These are phyloP conservation scores for Phialemonium atrogriseum DNA, from an alignment of 2,329 filamentous ascomycete genomes.

Conservation along the genomic window DNA sequence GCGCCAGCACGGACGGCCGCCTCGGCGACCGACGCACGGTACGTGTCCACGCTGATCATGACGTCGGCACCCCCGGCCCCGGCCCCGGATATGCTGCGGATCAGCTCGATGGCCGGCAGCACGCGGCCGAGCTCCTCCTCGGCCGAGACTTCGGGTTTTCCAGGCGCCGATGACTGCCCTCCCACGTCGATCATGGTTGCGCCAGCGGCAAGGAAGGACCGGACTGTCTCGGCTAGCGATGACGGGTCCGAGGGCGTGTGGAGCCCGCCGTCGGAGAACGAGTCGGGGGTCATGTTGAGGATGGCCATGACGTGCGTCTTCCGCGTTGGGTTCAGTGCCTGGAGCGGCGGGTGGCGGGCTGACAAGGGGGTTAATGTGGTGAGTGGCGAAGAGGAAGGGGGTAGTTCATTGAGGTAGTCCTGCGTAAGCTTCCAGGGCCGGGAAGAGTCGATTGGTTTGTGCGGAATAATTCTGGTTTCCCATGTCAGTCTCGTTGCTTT, in stretches of 20 bases:
- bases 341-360: conserved; percentile 41
- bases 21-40: conserved; percentile 74
- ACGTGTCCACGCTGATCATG: conserved; percentile 88
- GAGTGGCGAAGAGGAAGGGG: conserved; percentile 37
- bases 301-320: conserved; percentile 85
- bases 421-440: conserved; percentile 53
- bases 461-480: conserved; percentile 42
- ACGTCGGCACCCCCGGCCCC: conserved; percentile 54
- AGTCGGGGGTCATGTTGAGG: conserved; percentile 90
- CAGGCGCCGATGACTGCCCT: conserved; percentile 84
- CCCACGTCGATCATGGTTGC: conserved; percentile 87
- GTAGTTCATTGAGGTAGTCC: conserved; percentile 53
- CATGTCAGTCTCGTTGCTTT: conserved; percentile 8
- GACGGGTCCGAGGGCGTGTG: conserved; percentile 40
- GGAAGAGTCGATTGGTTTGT: conserved; percentile 39
- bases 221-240: conserved; percentile 49
- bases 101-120: conserved; percentile 66
- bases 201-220: conserved; percentile 55
- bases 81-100: conserved; percentile 60
- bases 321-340: conserved; percentile 47
- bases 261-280: conserved; percentile 83
- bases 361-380: conserved; percentile 53
- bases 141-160: conserved; percentile 57
- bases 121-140: conserved; percentile 72
- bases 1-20: conserved; percentile 71